Percentiles rank a stretch among this genome's conserved stretches.
Evolutionary conservation across 2,329 filamentous ascomycete genomes (phyloP).

Genomic region (Ambrosiella cleistominuta): DNA sequence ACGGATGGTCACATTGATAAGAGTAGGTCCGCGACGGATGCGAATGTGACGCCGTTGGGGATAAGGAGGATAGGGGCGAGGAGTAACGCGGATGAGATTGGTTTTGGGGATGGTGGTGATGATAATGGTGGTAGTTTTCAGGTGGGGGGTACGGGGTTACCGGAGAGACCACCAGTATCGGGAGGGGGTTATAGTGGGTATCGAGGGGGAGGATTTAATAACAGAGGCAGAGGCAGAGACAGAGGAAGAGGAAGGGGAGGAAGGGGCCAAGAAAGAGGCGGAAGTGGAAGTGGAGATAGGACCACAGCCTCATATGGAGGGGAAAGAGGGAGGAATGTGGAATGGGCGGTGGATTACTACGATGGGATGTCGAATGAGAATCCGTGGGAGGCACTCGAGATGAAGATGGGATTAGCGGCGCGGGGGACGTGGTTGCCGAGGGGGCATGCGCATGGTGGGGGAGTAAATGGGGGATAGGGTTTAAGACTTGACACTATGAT

Average conservation of each 20-base stretch:
- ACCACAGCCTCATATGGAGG: not conserved
- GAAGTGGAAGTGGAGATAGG: not conserved
- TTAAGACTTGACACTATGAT: not conserved
- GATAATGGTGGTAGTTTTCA: not conserved
- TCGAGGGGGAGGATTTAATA: no score
- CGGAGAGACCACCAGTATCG: not conserved
- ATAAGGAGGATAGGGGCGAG: not conserved
- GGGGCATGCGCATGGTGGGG: constrained; percentile 13
- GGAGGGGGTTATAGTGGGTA: no score
- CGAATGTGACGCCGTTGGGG: not conserved
- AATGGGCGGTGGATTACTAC: constrained; percentile 52
- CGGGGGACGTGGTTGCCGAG: constrained; percentile 28
- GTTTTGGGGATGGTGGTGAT: not conserved
- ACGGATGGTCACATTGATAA: constrained; percentile 19
- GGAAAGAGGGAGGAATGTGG: constrained; percentile 14
- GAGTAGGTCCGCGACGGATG: not conserved
- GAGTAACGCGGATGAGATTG: not conserved
- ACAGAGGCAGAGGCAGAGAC: no score
- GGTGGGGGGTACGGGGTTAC: not conserved
- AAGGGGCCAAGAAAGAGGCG: not conserved
- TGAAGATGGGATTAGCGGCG: constrained; percentile 25
- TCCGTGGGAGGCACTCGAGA: constrained; percentile 48
- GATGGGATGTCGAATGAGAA: constrained; percentile 52
- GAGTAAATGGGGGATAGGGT: not conserved
- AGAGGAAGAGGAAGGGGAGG: not conserved